Conservation (phyloP, 257 asterid genomes). For the Hygrophila difformis region DNA sequence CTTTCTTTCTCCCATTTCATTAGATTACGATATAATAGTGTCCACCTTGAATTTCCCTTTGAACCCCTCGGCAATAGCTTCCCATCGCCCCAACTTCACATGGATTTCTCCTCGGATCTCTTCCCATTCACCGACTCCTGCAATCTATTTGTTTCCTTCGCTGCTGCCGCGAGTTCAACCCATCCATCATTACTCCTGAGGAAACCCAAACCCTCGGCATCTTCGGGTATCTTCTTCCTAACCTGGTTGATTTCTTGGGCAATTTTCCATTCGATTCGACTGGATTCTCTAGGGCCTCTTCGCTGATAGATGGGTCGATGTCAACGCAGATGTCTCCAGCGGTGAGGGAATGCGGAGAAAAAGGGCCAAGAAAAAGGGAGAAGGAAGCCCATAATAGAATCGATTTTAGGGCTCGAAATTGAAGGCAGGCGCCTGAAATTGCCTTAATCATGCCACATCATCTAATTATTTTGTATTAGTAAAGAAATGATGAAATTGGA, state of each 20-base stretch:
- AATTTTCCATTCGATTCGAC: slow-evolving; percentile 21
- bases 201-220: slow-evolving; percentile 8
- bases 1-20: slow-evolving; percentile 59
- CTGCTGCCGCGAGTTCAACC: slow-evolving; percentile 17
- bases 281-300: slow-evolving; percentile 16
- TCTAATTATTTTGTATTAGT: too few relatives aligned
- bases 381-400: slow-evolving; percentile 58
- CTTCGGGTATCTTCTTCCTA: slow-evolving; percentile 20
- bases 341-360: slow-evolving; percentile 69
- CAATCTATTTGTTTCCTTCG: slow-evolving; percentile 15
- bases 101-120: slow-evolving; percentile 31
- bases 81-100: slow-evolving; percentile 97
- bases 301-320: slow-evolving; percentile 50
- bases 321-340: slow-evolving; percentile 93
- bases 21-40: slow-evolving; percentile 54
- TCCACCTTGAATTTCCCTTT: slow-evolving; percentile 65
- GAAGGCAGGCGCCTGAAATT: too few relatives aligned
- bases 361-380: slow-evolving; percentile 77
- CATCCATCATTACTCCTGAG: slow-evolving; percentile 13
- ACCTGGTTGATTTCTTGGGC: slow-evolving; percentile 23
- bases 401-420: slow-evolving; percentile 54
- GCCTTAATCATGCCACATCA: too few relatives aligned
- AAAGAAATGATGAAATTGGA: too few relatives aligned
- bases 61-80: slow-evolving; percentile 72
- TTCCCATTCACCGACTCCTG: slow-evolving; percentile 14